A percentile compares a stretch with the other conserved stretches of the same genome.
Evolutionary conservation across 1,139 yeast species (phyloP).

Genomic region (Ogataea hybrid): DNA sequence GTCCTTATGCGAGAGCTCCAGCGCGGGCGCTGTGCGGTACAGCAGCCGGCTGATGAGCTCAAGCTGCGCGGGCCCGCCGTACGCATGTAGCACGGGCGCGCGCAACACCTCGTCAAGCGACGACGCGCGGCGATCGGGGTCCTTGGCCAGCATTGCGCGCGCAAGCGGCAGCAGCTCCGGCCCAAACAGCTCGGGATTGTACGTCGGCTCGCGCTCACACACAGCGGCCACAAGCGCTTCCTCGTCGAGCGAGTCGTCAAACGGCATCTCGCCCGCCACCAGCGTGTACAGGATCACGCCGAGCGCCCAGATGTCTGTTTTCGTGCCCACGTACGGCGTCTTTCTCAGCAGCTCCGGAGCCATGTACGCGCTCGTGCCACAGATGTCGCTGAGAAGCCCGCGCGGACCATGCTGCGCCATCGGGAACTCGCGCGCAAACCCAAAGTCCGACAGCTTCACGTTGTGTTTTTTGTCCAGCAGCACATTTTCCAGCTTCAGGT

Average conservation of each 20-base stretch:
- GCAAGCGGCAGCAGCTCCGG: conserved; percentile 48
- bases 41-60: conserved; percentile 42
- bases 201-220: conserved; percentile 62
- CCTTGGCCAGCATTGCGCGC: conserved; percentile 57
- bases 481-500: conserved; percentile 83
- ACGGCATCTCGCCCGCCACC: conserved; percentile 87
- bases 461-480: conserved; percentile 66
- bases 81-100: conserved; percentile 57
- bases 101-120: conserved; percentile 56
- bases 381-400: conserved; percentile 63
- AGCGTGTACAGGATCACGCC: conserved; percentile 93
- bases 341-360: conserved; percentile 84
- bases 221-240: conserved; percentile 59
- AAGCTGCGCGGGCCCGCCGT: conserved; percentile 41
- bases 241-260: conserved; percentile 80
- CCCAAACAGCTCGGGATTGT: conserved; percentile 42
- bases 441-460: conserved; percentile 86
- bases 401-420: conserved; percentile 27
- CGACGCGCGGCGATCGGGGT: conserved; percentile 62
- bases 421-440: conserved; percentile 78
- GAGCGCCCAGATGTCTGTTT: conserved; percentile 87
- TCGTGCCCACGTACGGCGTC: conserved; percentile 75
- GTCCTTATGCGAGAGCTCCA: conserved; percentile 41
- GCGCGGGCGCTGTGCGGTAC: conserved; percentile 38
- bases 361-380: conserved; percentile 96